Evolutionary conservation across 148 eudicot species (phyloP), one percentile per base, ranked within the genome.

Genomic region (Vaccinium vitisidaea): DNA sequence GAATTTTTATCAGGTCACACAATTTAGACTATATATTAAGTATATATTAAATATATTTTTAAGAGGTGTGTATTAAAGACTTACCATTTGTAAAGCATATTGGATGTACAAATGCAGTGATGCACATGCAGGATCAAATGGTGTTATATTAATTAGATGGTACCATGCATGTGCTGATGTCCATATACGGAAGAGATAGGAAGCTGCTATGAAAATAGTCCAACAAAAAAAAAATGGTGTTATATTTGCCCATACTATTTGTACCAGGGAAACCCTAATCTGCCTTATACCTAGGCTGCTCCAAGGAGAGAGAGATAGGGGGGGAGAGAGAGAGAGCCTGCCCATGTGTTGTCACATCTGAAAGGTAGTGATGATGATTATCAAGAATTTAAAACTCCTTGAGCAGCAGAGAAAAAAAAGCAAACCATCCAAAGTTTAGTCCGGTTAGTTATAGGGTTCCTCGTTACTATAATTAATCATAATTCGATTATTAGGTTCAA

Each of bases 261-360:
- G 36, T n/a, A 61, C 25, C 13, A 43, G 27, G 69, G 11, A n/a
- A n/a, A 61, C 25, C 27, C 67, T 61, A 21, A 61, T n/a, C 70
- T 65, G 70, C 23, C 30, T 65, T 65, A 5, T 43, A 13, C 83
- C 25, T 43, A 39, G 19, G 23, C 74, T 18, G 54, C 55, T 59
- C 30, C 83, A 59, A 59, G 71, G 52, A 18, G 30, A 21, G 82
- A 58, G 52, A 39, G 53, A 27, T n/a, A 80, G 19, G 39, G 25
- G 2, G 14, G 52, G 82, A 49, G 80, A 36, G 2, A 27, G 30
- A 36, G 27, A 10, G 54, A 48, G n/a, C 73, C 46, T 43, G 46
- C 46, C 46, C 36, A 80, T n/a, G 83, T 6, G 54, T 58, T 80
- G 83, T 80, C 83, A 80, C 83, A 80, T 80, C 83, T 46, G 52